Evolutionary conservation across 768 basidiomycete genomes (phyloP).

Genomic region (Amanita subjunquillea): DNA sequence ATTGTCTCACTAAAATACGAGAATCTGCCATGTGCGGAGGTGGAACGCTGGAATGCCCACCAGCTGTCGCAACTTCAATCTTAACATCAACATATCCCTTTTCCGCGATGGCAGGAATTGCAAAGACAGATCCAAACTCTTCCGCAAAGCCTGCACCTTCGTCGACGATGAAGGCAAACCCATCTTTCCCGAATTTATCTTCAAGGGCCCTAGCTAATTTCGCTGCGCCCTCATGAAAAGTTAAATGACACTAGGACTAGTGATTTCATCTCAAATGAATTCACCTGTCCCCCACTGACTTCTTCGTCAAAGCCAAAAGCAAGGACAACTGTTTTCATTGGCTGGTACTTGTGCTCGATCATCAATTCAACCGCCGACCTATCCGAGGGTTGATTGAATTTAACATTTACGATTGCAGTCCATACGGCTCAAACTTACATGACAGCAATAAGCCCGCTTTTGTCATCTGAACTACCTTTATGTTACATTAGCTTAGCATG

Average conservation of each 20-base stretch:
- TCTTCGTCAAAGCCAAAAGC: constrained; percentile 77
- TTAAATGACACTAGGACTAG: not conserved
- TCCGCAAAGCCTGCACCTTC: constrained; percentile 70
- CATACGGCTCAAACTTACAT: constrained; percentile 12
- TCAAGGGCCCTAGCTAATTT: constrained; percentile 37
- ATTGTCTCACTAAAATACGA: not conserved
- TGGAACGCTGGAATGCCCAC: constrained; percentile 84
- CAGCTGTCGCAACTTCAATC: constrained; percentile 57
- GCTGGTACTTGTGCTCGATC: constrained; percentile 40
- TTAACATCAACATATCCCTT: constrained; percentile 60
- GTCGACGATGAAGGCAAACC: constrained; percentile 74
- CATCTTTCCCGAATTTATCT: constrained; percentile 55
- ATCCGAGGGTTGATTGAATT: not conserved
- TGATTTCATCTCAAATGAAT: constrained; percentile 4
- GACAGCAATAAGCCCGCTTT: constrained; percentile 22
- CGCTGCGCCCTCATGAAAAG: constrained; percentile 40
- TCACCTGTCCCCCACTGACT: constrained; percentile 37
- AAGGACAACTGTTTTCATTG: constrained; percentile 50
- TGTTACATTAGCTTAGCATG: not conserved
- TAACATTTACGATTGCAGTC: not conserved
- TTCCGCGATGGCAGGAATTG: constrained; percentile 57
- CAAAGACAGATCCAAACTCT: constrained; percentile 42
- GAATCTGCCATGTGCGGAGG: constrained; percentile 62
- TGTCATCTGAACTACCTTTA: constrained; percentile 36
- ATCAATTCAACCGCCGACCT: constrained; percentile 11